Conservation (phyloP, 2,329 filamentous ascomycete genomes). For the Pseudopithomyces maydicus region DNA sequence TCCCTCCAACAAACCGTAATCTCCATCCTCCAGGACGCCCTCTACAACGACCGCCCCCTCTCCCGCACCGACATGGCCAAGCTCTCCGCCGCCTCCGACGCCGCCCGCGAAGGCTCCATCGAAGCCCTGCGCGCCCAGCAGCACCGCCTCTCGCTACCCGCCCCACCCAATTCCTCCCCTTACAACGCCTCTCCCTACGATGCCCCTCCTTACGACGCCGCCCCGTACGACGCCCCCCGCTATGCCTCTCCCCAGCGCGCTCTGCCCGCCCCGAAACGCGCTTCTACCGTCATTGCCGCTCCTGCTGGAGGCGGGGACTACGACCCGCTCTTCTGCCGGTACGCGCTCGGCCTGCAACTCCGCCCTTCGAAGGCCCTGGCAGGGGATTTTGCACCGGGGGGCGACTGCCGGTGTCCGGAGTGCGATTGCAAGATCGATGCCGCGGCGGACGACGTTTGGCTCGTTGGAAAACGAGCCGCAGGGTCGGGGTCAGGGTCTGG, state of each 20-base stretch:
- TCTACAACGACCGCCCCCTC: constrained; percentile 46
- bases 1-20: constrained; percentile 52
- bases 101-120: constrained; percentile 48
- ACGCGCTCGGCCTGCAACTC: constrained; percentile 42
- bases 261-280: constrained; percentile 28
- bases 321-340: constrained; percentile 38
- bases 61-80: constrained; percentile 47
- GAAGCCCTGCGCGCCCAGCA: constrained; percentile 44
- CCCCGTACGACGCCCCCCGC: constrained; percentile 12
- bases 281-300: constrained; percentile 23
- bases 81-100: constrained; percentile 47
- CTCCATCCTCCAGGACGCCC: constrained; percentile 50
- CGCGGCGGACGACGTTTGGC: constrained; percentile 43
- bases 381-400: constrained; percentile 37
- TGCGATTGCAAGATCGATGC: constrained; percentile 35
- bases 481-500: too few relatives aligned
- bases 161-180: too few relatives aligned
- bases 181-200: too few relatives aligned
- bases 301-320: constrained; percentile 7
- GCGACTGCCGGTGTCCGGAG: constrained; percentile 34
- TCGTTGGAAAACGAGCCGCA: constrained; percentile 42
- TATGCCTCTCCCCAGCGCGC: constrained; percentile 11
- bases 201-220: too few relatives aligned
- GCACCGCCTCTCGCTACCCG: too few relatives aligned
- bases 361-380: constrained; percentile 35